phyloP scores from a whole-genome alignment of 148 eudicot species.

The Simmondsia chinensis region DNA sequence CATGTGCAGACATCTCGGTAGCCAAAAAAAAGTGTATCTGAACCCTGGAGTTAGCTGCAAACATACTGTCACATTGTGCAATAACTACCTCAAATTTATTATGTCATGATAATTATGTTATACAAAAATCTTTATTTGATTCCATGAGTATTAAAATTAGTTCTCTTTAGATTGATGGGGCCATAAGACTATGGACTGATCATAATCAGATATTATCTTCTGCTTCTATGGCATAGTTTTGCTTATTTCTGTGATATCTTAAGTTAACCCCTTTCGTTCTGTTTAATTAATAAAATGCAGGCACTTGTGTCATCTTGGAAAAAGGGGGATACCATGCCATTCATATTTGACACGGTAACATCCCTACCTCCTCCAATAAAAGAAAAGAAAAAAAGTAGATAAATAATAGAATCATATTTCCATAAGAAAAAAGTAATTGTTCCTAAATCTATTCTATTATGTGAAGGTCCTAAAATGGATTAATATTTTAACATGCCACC shows the following conservation, averaged over 20 bases:
- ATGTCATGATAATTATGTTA: too few relatives aligned
- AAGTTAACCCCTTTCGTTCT: background rate
- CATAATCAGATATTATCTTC: background rate
- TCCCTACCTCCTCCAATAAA: background rate
- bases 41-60: too few relatives aligned
- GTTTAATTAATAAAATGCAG: slow-evolving; percentile 28
- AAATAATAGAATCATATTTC: too few relatives aligned
- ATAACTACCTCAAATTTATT: too few relatives aligned
- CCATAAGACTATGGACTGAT: background rate
- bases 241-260: background rate
- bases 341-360: slow-evolving; percentile 80
- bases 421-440: slow-evolving; percentile 4
- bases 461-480: too few relatives aligned
- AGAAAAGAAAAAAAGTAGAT: too few relatives aligned
- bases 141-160: too few relatives aligned
- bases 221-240: background rate
- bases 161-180: too few relatives aligned
- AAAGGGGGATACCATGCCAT: slow-evolving; percentile 93
- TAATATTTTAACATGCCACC: too few relatives aligned
- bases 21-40: background rate
- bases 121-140: too few relatives aligned
- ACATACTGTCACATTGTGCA: too few relatives aligned
- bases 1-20: background rate
- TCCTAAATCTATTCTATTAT: too few relatives aligned
- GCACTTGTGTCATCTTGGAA: slow-evolving; percentile 92